These are phyloP conservation scores for Rhodotorula sp. DNA, from an alignment of 1,284 basidiomycete species.

Conservation along the genomic window DNA sequence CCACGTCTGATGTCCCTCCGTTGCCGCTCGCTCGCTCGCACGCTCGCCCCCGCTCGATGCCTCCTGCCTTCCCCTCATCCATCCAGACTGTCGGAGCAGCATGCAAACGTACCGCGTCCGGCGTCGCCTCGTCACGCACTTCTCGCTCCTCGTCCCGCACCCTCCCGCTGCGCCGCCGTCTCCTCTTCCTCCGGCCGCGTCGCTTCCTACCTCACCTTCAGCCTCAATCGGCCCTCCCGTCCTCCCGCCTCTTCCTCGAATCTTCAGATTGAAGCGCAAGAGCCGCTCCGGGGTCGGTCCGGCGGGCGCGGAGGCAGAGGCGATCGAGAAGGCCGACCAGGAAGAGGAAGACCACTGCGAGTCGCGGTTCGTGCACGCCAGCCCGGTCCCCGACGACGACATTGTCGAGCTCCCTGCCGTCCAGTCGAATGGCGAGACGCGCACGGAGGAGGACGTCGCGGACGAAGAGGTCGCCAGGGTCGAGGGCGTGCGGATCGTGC, in stretches of 20 bases:
- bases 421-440: too few species aligned
- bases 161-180: neutral
- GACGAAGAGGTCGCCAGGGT: neutral
- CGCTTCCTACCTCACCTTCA: neutral
- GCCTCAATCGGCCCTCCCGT: neutral
- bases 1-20: neutral
- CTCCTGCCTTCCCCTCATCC: neutral
- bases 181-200: neutral
- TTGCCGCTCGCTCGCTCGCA: neutral
- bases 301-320: neutral
- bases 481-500: neutral
- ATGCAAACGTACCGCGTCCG: slow-evolving; percentile 13
- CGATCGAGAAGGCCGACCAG: neutral
- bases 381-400: neutral
- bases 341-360: neutral
- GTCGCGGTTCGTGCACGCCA: neutral
- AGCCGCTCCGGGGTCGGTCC: neutral
- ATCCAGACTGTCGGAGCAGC: neutral
- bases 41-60: neutral
- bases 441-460: neutral
- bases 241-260: too few species aligned
- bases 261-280: neutral
- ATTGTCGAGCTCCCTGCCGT: neutral
- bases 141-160: neutral
- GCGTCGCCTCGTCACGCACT: neutral